Evolutionary conservation across 169 alveolate species (phyloP).

Genomic region (Eimeria acervulina): DNA sequence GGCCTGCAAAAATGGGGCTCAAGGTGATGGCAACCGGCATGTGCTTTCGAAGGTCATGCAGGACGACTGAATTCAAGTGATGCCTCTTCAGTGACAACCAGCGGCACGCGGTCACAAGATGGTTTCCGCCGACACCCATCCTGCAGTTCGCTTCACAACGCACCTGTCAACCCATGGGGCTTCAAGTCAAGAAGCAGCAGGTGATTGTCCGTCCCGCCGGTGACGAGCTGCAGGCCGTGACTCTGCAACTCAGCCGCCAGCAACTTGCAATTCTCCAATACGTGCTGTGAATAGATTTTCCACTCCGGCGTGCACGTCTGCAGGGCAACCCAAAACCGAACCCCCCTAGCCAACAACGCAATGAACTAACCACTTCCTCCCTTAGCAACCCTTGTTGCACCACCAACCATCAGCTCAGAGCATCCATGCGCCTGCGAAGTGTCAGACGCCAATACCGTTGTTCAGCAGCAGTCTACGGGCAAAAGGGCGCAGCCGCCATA

Average conservation of each 20-base stretch:
- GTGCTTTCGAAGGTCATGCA: not conserved
- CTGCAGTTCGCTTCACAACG: not conserved
- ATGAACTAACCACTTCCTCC: not conserved
- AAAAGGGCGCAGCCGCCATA: not conserved
- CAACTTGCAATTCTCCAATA: slow-evolving; percentile 73
- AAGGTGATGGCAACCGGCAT: not conserved
- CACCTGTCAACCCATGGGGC: slow-evolving; percentile 93
- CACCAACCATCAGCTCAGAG: not conserved
- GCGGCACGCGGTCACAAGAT: not conserved
- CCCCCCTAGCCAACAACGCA: not conserved
- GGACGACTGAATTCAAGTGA: not conserved
- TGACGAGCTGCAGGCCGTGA: slow-evolving; percentile 83
- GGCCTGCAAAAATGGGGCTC: not conserved
- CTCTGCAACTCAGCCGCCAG: slow-evolving; percentile 63
- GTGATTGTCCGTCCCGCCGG: slow-evolving; percentile 97
- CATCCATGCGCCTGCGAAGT: not conserved
- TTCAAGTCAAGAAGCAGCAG: slow-evolving; percentile 93
- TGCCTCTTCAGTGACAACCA: not conserved
- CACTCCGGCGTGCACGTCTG: slow-evolving; percentile 84
- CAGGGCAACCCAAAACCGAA: not conserved
- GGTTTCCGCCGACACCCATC: not conserved
- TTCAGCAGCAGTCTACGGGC: not conserved
- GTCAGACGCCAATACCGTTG: not conserved
- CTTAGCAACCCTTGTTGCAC: not conserved
- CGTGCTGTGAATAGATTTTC: slow-evolving; percentile 72